Evolutionary conservation across 345 rosid species (phyloP), one percentile per base, ranked within the genome.

Genomic region (Eucalyptus cladocalyx): DNA sequence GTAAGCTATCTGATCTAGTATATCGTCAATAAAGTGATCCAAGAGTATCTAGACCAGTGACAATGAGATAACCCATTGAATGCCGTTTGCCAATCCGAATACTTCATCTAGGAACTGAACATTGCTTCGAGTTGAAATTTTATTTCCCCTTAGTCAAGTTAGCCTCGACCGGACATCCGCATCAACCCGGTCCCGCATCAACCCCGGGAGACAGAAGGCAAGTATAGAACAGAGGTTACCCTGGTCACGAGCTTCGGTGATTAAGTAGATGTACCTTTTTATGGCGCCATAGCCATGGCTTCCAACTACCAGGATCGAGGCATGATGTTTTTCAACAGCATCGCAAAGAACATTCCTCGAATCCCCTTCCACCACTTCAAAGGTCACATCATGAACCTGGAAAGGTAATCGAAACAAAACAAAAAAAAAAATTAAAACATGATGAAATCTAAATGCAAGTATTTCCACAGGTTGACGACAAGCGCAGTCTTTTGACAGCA

Each of bases 231-330:
- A 40, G 85, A 76, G 30, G 85, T 40, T 11, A 76, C 9, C 47
- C 47, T 40, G 12, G 30, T 76, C 85, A 56, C 50, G 5, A 81
- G 89, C 67, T 47, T 60, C 5, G 21, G 48, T 3, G 11, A 48
- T 34, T 30, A 9, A 40, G 60, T 21, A 49, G 16, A 86, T 16
- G 24, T 88, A 96, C 99, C 98, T 96, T 93, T 98, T 97, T 81
- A 98, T 94, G 87, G 98, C 98, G 89, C 99, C 99, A 92, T 98
- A 95, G n/a, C 99, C 99, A 91, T 98, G 99, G 88, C 96, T 98
- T 58, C 99, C 99, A 11, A 97, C 98, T 60, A 94, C 98, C 67
- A 98, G 94, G 48, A 96, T 58, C 6, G 98, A 94, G 90, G 99
- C 99, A 86, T 94, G 95, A 91, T 97, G 95, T 87, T 87, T 95